A percentile compares a stretch with the other conserved stretches of the same genome.
Evolutionary conservation across 345 rosid genomes (phyloP).

Genomic region (Citrus medica): DNA sequence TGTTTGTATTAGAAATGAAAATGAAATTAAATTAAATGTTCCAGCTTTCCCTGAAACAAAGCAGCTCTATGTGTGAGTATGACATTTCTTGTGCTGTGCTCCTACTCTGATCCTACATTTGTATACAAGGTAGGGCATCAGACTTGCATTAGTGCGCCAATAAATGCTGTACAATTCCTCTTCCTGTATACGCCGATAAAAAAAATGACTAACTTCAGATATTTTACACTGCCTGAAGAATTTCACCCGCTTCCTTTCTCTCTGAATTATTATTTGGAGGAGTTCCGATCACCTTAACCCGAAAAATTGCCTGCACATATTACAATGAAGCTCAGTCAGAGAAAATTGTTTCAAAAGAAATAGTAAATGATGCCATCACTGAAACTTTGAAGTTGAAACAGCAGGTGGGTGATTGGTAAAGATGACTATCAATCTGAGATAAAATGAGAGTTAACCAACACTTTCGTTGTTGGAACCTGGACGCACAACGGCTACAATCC

Average conservation of each 20-base stretch:
- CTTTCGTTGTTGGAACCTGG: background rate
- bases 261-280: slow-evolving; percentile 13
- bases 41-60: slow-evolving; percentile 3
- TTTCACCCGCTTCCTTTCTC: slow-evolving; percentile 27
- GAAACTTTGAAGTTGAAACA: background rate
- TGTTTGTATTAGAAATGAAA: no score
- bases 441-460: background rate
- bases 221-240: slow-evolving; percentile 61
- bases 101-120: background rate
- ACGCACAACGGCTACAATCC: background rate
- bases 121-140: background rate
- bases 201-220: background rate
- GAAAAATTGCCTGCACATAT: slow-evolving; percentile 55
- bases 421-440: background rate
- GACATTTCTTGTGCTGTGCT: slow-evolving; percentile 2
- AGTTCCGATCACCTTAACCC: slow-evolving; percentile 64
- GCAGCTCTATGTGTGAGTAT: background rate
- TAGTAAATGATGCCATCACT: background rate
- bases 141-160: slow-evolving; percentile 5
- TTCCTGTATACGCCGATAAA: background rate
- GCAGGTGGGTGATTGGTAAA: background rate
- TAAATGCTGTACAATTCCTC: slow-evolving; percentile 30
- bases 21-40: background rate
- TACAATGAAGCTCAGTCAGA: background rate
- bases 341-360: background rate